phyloP scores from a whole-genome alignment of 2,329 filamentous ascomycete species.

The Hypoxylon sp. region DNA sequence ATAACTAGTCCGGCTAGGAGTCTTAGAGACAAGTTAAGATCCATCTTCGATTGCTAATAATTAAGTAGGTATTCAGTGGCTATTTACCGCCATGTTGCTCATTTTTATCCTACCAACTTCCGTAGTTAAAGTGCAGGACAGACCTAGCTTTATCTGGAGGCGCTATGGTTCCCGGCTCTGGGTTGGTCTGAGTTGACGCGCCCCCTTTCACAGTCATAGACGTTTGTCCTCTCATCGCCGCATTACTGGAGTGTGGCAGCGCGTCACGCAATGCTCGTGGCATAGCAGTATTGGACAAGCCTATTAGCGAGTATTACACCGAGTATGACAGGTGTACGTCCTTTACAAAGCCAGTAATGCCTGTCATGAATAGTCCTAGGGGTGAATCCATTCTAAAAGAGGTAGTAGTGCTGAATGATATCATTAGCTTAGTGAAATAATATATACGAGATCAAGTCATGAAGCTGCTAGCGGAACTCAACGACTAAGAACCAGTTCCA shows the following conservation, averaged over 20 bases:
- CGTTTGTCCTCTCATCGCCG: background rate
- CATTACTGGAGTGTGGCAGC: conserved; percentile 5
- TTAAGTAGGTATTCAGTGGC: background rate
- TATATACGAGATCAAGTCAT: conserved; percentile 35
- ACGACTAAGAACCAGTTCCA: conserved; percentile 3
- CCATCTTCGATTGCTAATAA: background rate
- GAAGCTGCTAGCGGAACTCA: conserved; percentile 10
- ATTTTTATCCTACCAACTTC: background rate
- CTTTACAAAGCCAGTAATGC: background rate
- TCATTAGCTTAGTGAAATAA: conserved; percentile 30
- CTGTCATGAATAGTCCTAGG: background rate
- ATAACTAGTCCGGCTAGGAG: background rate
- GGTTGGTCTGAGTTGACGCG: background rate
- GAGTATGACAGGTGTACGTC: background rate
- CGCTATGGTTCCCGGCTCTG: background rate
- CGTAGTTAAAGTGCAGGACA: background rate
- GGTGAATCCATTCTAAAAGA: background rate
- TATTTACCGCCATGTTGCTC: background rate
- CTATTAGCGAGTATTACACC: conserved; percentile 3
- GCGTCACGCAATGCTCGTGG: conserved; percentile 12
- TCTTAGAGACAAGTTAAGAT: background rate
- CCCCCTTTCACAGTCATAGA: background rate
- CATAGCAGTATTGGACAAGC: conserved; percentile 12
- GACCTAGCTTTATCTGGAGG: background rate
- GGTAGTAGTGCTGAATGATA: conserved; percentile 5